Evolutionary conservation across 23 red algal species (phyloP).

Genomic region (Gracilaria gracilis): DNA sequence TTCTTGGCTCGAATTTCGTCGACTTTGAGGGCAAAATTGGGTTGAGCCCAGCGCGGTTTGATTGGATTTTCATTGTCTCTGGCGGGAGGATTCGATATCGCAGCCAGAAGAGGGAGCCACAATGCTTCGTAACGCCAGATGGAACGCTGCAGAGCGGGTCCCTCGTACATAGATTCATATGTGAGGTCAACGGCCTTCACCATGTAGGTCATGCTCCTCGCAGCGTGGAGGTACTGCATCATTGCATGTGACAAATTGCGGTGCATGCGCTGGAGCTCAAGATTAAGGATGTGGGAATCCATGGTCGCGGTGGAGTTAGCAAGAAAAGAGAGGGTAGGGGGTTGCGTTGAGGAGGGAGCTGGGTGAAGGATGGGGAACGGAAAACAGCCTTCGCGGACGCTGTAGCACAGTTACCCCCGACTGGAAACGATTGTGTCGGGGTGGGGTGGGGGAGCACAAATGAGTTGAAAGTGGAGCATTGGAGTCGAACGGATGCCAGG

Average conservation of each 20-base stretch:
- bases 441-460: not conserved
- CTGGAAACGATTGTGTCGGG: not conserved
- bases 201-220: constrained; percentile 71
- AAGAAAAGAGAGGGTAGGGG: not conserved
- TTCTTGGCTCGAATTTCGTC: constrained; percentile 75
- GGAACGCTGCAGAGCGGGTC: constrained; percentile 65
- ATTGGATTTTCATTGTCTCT: constrained; percentile 5
- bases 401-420: not conserved
- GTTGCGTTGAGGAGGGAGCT: not conserved
- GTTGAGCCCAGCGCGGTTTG: constrained; percentile 35
- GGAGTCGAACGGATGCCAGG: not conserved
- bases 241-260: constrained; percentile 70
- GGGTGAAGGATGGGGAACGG: not conserved
- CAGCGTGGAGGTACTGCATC: constrained; percentile 61
- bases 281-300: constrained; percentile 5
- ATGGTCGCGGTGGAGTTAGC: constrained; percentile 3
- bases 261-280: constrained; percentile 57
- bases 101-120: constrained; percentile 71
- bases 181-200: constrained; percentile 79
- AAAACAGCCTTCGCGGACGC: not conserved
- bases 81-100: constrained; percentile 44
- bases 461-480: not conserved
- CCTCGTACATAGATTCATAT: constrained; percentile 71
- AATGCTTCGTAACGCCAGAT: constrained; percentile 85
- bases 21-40: constrained; percentile 55